Conservation (phyloP, 2,329 filamentous ascomycete species). For the Pseudopithomyces chartarum region DNA sequence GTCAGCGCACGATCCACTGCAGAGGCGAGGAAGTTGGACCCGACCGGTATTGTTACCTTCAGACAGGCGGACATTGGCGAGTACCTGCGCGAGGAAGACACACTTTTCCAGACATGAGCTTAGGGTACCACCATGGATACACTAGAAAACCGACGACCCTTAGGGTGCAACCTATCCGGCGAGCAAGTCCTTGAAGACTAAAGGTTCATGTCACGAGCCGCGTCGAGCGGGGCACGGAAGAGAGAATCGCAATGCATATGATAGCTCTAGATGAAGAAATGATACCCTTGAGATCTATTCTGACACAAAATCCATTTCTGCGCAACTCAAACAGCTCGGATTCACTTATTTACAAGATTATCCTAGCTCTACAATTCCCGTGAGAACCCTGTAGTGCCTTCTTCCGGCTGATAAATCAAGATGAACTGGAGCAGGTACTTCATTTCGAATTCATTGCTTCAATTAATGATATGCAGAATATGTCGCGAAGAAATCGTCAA, state of each 20-base stretch:
- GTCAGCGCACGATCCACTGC: slow-evolving; percentile 86
- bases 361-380: too few relatives aligned
- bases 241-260: neutral
- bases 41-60: slow-evolving; percentile 87
- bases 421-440: too few relatives aligned
- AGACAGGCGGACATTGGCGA: slow-evolving; percentile 93
- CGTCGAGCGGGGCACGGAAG: neutral
- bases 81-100: slow-evolving; percentile 83
- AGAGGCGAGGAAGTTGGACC: slow-evolving; percentile 82
- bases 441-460: too few relatives aligned
- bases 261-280: slow-evolving; percentile 2
- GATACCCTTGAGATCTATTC: neutral
- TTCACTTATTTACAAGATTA: too few relatives aligned
- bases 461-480: too few relatives aligned
- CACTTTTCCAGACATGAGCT: slow-evolving; percentile 61
- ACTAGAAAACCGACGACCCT: neutral
- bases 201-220: too few relatives aligned
- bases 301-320: neutral
- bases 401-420: too few relatives aligned
- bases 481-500: neutral
- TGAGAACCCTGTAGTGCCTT: too few relatives aligned
- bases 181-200: too few relatives aligned
- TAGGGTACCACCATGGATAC: neutral
- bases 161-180: too few relatives aligned
- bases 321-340: neutral